Conservation (phyloP, 2,329 filamentous ascomycete species). For the Aspergillus udagawae region DNA sequence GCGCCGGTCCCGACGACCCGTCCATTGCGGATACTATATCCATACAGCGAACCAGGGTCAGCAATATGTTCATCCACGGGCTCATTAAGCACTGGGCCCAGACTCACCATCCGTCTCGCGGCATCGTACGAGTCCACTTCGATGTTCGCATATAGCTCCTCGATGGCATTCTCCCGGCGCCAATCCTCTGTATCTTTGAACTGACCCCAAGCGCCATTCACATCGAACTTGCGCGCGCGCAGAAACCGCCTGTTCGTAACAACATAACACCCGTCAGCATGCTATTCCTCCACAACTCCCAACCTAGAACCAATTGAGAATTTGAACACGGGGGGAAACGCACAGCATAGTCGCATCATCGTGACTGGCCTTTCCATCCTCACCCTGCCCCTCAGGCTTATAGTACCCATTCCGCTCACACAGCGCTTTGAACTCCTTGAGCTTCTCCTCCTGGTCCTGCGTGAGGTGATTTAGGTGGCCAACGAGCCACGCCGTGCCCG, state of each 20-base stretch:
- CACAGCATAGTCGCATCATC: slow-evolving; percentile 48
- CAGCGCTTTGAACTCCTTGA: slow-evolving; percentile 68
- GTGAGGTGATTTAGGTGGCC: slow-evolving; percentile 80
- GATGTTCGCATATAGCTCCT: slow-evolving; percentile 79
- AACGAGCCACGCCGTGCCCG: slow-evolving; percentile 35
- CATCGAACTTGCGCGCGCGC: slow-evolving; percentile 75
- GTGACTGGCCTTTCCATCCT: slow-evolving; percentile 38
- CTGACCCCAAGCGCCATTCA: slow-evolving; percentile 73
- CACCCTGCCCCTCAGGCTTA: slow-evolving; percentile 29
- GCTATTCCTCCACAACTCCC: neutral
- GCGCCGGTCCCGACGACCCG: slow-evolving; percentile 80
- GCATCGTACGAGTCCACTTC: slow-evolving; percentile 80
- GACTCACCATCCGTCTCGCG: slow-evolving; percentile 63
- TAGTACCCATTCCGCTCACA: slow-evolving; percentile 60
- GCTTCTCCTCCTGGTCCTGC: slow-evolving; percentile 61
- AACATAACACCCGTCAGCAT: neutral
- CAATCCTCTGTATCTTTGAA: slow-evolving; percentile 87
- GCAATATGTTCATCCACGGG: neutral
- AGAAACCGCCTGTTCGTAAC: slow-evolving; percentile 65
- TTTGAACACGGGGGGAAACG: slow-evolving; percentile 13
- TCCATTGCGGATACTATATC: slow-evolving; percentile 85
- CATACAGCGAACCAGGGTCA: neutral
- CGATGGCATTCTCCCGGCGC: slow-evolving; percentile 73
- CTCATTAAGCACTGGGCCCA: neutral
- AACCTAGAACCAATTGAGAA: neutral